A percentile compares a stretch with the other conserved stretches of the same genome.
Conservation (phyloP, 108 stramenopile genomes). For the Cyclotella distinguenda region DNA sequence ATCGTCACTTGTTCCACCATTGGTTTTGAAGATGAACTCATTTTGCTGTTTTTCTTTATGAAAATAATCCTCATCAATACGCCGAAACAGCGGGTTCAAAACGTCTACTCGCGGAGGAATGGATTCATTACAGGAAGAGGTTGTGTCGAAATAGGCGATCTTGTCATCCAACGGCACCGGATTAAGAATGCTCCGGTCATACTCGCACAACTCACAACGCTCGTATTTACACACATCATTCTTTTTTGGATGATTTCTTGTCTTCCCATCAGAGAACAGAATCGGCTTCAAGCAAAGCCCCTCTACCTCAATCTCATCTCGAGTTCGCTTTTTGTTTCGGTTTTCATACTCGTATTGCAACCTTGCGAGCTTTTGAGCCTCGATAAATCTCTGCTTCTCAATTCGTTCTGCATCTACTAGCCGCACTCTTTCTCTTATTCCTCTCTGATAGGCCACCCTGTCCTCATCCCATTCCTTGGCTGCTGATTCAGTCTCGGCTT, state of each 20-base stretch:
- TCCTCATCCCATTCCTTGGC: conserved; percentile 30
- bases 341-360: conserved; percentile 46
- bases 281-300: conserved; percentile 35
- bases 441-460: conserved; percentile 36
- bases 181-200: conserved; percentile 16
- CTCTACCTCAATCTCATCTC: conserved; percentile 31
- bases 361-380: conserved; percentile 21
- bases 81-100: conserved; percentile 22
- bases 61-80: conserved; percentile 20
- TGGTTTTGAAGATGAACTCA: conserved; percentile 2
- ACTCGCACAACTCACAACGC: conserved; percentile 36
- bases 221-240: conserved; percentile 24
- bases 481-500: conserved; percentile 25
- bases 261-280: conserved; percentile 18
- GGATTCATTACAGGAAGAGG: conserved; percentile 15
- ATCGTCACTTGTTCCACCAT: not conserved
- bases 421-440: conserved; percentile 40
- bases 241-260: conserved; percentile 5
- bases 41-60: conserved; percentile 4
- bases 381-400: conserved; percentile 40
- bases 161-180: conserved; percentile 28
- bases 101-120: conserved; percentile 13
- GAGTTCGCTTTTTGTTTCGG: conserved; percentile 31
- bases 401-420: conserved; percentile 41
- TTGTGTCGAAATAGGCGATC: conserved; percentile 14